phyloP scores from a whole-genome alignment of 345 rosid species.

The Acer saccharum region DNA sequence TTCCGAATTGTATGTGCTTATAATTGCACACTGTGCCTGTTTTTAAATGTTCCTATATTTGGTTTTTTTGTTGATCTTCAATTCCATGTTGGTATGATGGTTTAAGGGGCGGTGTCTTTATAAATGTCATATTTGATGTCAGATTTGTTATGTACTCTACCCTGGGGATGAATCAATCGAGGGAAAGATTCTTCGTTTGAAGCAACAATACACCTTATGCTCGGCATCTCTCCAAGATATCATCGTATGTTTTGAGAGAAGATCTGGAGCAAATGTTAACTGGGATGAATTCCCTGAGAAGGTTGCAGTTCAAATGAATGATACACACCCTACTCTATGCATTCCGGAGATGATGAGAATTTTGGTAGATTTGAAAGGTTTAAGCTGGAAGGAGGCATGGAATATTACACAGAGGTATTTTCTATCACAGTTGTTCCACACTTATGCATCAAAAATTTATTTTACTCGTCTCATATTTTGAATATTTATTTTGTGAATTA shows the following conservation, averaged over 20 bases:
- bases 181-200: constrained; percentile 78
- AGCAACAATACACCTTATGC: constrained; percentile 83
- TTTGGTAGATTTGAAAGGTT: constrained; percentile 71
- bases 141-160: constrained; percentile 76
- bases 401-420: constrained; percentile 68
- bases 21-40: background rate
- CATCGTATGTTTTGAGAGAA: constrained; percentile 67
- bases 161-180: constrained; percentile 83
- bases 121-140: constrained; percentile 10
- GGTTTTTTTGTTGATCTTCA: constrained; percentile 12
- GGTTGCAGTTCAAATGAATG: constrained; percentile 87
- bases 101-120: background rate
- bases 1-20: background rate
- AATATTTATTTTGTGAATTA: background rate
- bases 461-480: background rate
- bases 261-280: constrained; percentile 54
- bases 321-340: constrained; percentile 82
- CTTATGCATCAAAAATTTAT: background rate
- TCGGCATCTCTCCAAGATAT: constrained; percentile 89
- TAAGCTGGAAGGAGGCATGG: constrained; percentile 79
- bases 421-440: constrained; percentile 1
- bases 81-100: background rate
- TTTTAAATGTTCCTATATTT: background rate
- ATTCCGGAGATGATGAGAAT: constrained; percentile 79
- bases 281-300: constrained; percentile 84